Base-by-base conservation (phyloP, 371 early-diverging fungal species). In the Actinomortierella ambigua region DNA sequence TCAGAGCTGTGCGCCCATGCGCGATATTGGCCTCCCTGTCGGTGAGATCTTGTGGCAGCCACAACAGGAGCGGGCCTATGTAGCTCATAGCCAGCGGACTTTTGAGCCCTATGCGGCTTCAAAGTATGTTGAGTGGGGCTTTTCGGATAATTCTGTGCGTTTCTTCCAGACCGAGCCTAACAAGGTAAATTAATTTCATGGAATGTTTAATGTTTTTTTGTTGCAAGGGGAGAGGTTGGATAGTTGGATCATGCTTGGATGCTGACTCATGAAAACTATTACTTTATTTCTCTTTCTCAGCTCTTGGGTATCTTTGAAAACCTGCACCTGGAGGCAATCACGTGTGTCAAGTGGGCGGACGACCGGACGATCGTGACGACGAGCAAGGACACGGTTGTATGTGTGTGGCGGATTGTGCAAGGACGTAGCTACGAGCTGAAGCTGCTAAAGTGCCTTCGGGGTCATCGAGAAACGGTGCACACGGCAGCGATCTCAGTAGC, bases 71-170 rank as follows among this genome's bases (percentile, higher is more conserved):
- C 82, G 83, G 53, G 80, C 83, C 14, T 55, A 82, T 9, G 65
- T 87, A 11, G 69, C 85, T 39, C 87, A 88, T 9, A 69, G 61
- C 9, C 70, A 63, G 14, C 69, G 71, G 1, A 28, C 63, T 0
- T 65, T 64, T 23, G 68, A 71, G 26, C 77, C 87, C 1, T 82
- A 85, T 55, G 68, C 64, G 62, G 86, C 84, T 22, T 58, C 66
- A 15, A 75, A 79, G n/a, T 90, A 86, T 67, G 70, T 90, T 6
- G 91, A 93, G 61, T 91, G 91, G 91, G 91, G 88, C 23, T 89
- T 78, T 57, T 75, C 85, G 0, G 93, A 93, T 57, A 81, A 84
- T 34, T 88, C 88, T 59, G 59, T 92, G 7, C 79, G 91, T 29
- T 50, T 93, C 13, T 82, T 77, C 57, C 69, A 84, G 43, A 81